Conservation (phyloP, 495 filamentous ascomycete genomes). For the Penicillium subrubescens region DNA sequence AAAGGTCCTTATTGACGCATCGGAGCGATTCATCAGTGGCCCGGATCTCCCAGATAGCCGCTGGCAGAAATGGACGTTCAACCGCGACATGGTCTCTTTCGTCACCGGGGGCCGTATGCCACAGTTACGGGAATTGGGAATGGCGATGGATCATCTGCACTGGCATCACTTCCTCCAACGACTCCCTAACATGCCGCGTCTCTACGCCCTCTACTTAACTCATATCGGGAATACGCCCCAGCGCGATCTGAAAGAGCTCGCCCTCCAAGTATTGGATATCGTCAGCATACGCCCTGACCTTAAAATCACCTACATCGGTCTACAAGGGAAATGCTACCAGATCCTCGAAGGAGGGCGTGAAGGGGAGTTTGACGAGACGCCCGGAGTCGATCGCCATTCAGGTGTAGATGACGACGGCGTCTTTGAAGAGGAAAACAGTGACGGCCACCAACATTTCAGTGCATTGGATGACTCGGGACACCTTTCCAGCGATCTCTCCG, state of each 20-base stretch:
- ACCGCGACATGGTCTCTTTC: constrained; percentile 71
- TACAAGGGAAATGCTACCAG: constrained; percentile 83
- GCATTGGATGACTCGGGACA: constrained; percentile 46
- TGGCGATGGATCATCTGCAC: constrained; percentile 77
- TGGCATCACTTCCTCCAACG: constrained; percentile 92
- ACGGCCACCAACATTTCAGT: constrained; percentile 36
- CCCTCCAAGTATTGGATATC: constrained; percentile 80
- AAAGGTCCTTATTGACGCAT: constrained; percentile 78
- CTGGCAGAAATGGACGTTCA: constrained; percentile 79
- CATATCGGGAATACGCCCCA: constrained; percentile 69
- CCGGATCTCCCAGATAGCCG: constrained; percentile 37
- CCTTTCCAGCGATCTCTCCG: constrained; percentile 44
- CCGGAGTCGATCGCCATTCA: constrained; percentile 42
- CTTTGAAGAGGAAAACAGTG: constrained; percentile 46
- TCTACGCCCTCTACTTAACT: constrained; percentile 79
- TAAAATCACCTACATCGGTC: constrained; percentile 80
- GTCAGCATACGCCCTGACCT: constrained; percentile 85
- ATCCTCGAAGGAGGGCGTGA: constrained; percentile 69
- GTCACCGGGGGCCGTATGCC: constrained; percentile 83
- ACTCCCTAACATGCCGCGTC: constrained; percentile 72
- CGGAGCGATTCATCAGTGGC: constrained; percentile 48
- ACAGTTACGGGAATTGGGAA: constrained; percentile 72
- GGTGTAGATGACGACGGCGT: constrained; percentile 41
- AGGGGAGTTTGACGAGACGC: constrained; percentile 42
- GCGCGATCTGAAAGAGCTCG: constrained; percentile 67